Evolutionary conservation across 73 alveolate genomes (phyloP).

Genomic region (Paraurostyla sp.): DNA sequence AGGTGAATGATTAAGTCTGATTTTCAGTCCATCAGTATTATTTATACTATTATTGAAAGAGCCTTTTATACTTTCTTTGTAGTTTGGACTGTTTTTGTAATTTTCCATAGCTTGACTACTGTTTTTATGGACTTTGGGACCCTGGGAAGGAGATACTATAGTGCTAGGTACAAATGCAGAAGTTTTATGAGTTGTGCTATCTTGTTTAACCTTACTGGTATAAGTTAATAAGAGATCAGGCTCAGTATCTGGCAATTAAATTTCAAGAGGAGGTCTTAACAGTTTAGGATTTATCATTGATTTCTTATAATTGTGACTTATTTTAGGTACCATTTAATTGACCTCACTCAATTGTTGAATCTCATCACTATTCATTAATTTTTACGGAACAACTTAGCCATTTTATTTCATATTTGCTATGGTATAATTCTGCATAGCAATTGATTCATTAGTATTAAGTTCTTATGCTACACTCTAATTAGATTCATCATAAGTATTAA

Average conservation of each 20-base stretch:
- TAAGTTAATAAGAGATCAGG: not conserved
- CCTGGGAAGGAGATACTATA: not conserved
- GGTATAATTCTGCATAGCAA: constrained; percentile 49
- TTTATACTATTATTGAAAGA: not conserved
- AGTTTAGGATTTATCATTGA: constrained; percentile 37
- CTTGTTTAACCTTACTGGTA: not conserved
- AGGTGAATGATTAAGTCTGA: constrained; percentile 11
- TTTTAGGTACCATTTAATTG: constrained; percentile 9
- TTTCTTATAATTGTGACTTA: constrained; percentile 38
- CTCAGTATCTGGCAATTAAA: constrained; percentile 26
- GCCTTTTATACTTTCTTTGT: not conserved
- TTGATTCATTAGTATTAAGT: constrained; percentile 42
- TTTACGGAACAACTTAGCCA: not conserved
- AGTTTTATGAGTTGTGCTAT: not conserved
- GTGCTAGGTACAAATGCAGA: constrained; percentile 20
- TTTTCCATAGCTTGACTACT: no score
- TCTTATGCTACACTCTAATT: constrained; percentile 64
- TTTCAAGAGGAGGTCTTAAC: constrained; percentile 35
- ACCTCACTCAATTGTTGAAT: constrained; percentile 4
- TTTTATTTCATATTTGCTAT: constrained; percentile 44
- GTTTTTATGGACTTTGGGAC: not conserved
- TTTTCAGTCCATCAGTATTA: not conserved
- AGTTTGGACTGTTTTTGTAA: not conserved
- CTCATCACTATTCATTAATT: constrained; percentile 50
- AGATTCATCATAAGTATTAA: constrained; percentile 60